phyloP scores from a whole-genome alignment of 2,329 filamentous ascomycete species.

The Alternaria gansuensis region DNA sequence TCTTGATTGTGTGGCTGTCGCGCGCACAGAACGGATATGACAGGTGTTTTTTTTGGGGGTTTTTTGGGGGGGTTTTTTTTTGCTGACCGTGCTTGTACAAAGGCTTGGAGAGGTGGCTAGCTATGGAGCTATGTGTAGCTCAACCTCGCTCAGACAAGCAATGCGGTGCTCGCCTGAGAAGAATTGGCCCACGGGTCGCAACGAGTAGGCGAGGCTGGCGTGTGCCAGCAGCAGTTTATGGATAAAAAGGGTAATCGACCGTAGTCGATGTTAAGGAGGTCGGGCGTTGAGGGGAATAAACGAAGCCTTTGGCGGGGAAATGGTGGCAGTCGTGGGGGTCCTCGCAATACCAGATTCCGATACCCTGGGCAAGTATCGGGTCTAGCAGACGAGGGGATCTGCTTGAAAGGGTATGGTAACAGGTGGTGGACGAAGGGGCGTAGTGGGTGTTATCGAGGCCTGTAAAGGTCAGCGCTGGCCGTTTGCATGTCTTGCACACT shows the following conservation, averaged over 20 bases:
- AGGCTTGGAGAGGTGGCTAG: slow-evolving; percentile 33
- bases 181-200: slow-evolving; percentile 86
- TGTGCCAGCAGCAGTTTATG: slow-evolving; percentile 78
- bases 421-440: slow-evolving; percentile 43
- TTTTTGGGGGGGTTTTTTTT: too few species aligned
- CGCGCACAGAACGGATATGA: slow-evolving; percentile 28
- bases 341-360: slow-evolving; percentile 80
- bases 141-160: slow-evolving; percentile 98
- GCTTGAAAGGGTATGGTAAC: slow-evolving; percentile 53
- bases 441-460: slow-evolving; percentile 73
- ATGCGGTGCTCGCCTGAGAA: slow-evolving; percentile 91
- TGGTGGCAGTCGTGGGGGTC: slow-evolving; percentile 73
- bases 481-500: slow-evolving; percentile 3
- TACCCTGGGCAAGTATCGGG: slow-evolving; percentile 85
- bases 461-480: slow-evolving; percentile 44
- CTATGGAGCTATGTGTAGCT: slow-evolving; percentile 71
- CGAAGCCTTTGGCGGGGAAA: slow-evolving; percentile 85
- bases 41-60: slow-evolving; percentile 22
- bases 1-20: slow-evolving; percentile 57
- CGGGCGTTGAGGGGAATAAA: slow-evolving; percentile 82
- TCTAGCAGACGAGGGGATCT: slow-evolving; percentile 79
- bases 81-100: slow-evolving; percentile 18
- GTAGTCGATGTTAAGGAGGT: slow-evolving; percentile 86
- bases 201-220: slow-evolving; percentile 75
- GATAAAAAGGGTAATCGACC: slow-evolving; percentile 64